Percentiles rank a stretch among this genome's conserved stretches.
Evolutionary conservation across 2,329 filamentous ascomycete genomes (phyloP).

Genomic region (Aspergillus carbonarius): DNA sequence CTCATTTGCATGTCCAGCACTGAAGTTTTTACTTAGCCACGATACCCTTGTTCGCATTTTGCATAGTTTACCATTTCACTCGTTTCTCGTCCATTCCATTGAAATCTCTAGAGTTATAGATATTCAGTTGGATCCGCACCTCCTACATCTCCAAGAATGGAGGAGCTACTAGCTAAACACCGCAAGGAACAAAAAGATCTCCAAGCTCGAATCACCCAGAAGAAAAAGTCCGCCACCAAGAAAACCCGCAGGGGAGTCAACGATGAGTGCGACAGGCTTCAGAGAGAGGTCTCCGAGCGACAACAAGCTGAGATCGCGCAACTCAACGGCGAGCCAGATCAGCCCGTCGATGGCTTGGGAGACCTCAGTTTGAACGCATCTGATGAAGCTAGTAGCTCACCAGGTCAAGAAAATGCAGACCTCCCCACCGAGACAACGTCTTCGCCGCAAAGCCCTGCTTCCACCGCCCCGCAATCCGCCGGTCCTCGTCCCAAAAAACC

Average conservation of each 20-base stretch:
- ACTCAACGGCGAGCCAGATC: constrained; percentile 36
- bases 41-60: not conserved
- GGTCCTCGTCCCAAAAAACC: constrained; percentile 62
- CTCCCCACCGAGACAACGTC: constrained; percentile 9
- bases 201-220: constrained; percentile 80
- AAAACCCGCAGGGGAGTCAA: constrained; percentile 69
- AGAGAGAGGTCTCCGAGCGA: constrained; percentile 55
- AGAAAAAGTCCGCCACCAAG: constrained; percentile 96
- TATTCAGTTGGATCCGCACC: not conserved
- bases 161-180: constrained; percentile 76
- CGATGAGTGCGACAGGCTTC: constrained; percentile 61
- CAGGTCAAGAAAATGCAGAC: constrained; percentile 3
- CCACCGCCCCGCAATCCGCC: constrained; percentile 14
- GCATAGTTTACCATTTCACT: not conserved
- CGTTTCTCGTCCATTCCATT: not conserved
- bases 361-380: constrained; percentile 33
- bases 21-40: not conserved
- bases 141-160: constrained; percentile 49
- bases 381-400: not conserved
- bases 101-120: not conserved
- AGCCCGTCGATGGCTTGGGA: constrained; percentile 31
- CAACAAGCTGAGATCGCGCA: constrained; percentile 54
- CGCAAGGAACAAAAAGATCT: constrained; percentile 87
- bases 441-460: constrained; percentile 10
- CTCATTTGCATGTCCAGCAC: not conserved